A percentile compares a stretch with the other conserved stretches of the same genome.
Evolutionary conservation across 345 rosid genomes (phyloP).

Genomic region (Populus pruinosa): DNA sequence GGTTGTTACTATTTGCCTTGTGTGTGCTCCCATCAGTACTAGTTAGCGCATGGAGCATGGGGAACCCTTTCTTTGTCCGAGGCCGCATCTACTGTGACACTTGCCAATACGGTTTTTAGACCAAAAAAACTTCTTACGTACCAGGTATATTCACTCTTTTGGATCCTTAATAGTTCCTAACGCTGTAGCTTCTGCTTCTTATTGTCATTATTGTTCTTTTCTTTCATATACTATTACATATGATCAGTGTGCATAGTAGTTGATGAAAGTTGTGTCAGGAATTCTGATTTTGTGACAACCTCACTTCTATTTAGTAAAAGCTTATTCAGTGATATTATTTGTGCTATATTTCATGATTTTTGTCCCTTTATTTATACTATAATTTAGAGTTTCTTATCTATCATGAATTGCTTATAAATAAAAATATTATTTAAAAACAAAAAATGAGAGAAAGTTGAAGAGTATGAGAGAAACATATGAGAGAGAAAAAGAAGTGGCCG

Average conservation of each 20-base stretch:
- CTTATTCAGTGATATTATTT: too few species aligned
- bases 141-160: conserved; percentile 25
- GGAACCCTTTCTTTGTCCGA: not conserved
- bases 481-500: too few species aligned
- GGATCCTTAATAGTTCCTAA: not conserved
- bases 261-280: not conserved
- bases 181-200: not conserved
- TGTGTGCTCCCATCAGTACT: conserved; percentile 26
- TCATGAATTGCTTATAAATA: too few species aligned
- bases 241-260: not conserved
- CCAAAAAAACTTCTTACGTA: conserved; percentile 40
- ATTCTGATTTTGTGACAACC: too few species aligned
- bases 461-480: too few species aligned
- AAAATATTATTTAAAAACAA: too few species aligned
- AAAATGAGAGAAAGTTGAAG: too few species aligned
- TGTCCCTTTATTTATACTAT: too few species aligned
- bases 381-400: too few species aligned
- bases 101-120: conserved; percentile 66
- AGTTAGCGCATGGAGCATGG: conserved; percentile 1
- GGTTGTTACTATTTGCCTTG: conserved; percentile 24
- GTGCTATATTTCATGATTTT: too few species aligned
- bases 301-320: too few species aligned
- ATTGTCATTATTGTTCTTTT: not conserved
- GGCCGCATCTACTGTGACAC: conserved; percentile 72
- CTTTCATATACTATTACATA: not conserved